Evolutionary conservation across 805 yeast species (phyloP), one percentile per base, ranked within the genome.

Genomic region (Ogataea angusta): DNA sequence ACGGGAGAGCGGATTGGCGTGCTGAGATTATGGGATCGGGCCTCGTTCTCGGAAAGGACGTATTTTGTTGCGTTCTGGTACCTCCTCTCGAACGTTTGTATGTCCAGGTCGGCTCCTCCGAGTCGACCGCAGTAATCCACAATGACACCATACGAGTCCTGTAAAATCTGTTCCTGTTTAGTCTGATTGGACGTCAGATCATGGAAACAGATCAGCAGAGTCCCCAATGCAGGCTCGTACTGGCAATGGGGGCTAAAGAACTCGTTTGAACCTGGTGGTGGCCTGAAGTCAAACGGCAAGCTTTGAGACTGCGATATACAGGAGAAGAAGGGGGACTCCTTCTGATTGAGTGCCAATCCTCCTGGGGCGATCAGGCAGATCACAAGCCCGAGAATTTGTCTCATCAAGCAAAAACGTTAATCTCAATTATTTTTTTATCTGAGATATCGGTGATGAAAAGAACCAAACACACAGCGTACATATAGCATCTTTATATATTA

Each of bases 201-300:
- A n/a, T 51, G 34, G 21, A 56, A 46, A 39, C 64, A 59, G 4
- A 47, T 10, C n/a, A 55, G 33, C 12, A 54, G 15, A 1, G 62
- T 55, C 0, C 59, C 60, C 18, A 48, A 21, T 4, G 51, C 32
- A 1, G 64, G 64, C 30, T 52, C 56, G 37, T 57, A 55, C 13
- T 32, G 38, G 40, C 64, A 59, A 12, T 42, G 24, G 3, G 57
- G 47, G 21, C 31, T 38, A 59, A 62, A 59, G 16, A 50, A 56
- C 10, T 32, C 17, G 33, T 36, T 49, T 7, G 31, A 13, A 6
- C 21, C 21, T n/a, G 30, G 27, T 5, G 49, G 50, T 1, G 45
- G n/a, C 8, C n/a, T 2, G 40, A 32, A 56, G 21, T 57, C 61
- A 36, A 43, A 59, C 10, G 38, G 26, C 17, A 53, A 38, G 8